Evolutionary conservation across 768 basidiomycete species (phyloP).

Genomic region (Phlegmacium glaucopus): DNA sequence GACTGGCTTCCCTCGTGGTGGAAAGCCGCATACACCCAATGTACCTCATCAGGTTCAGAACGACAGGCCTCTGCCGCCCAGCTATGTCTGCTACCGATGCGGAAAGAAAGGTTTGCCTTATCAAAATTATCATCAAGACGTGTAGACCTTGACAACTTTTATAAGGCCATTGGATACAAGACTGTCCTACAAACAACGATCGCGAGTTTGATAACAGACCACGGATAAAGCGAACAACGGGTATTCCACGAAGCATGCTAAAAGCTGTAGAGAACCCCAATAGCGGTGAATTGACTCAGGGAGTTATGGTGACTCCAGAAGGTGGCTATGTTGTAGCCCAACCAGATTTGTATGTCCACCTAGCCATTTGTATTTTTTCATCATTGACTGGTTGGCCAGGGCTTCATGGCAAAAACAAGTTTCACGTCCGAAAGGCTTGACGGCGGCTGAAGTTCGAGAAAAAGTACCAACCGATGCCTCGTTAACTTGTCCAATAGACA

Average conservation of each 20-base stretch:
- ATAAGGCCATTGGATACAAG: conserved; percentile 98
- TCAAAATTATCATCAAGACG: not conserved
- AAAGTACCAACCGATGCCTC: conserved; percentile 73
- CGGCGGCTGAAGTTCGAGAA: conserved; percentile 88
- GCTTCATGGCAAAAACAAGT: conserved; percentile 95
- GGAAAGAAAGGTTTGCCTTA: conserved; percentile 87
- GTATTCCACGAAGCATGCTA: conserved; percentile 96
- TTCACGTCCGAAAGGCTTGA: conserved; percentile 72
- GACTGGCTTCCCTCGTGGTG: conserved; percentile 57
- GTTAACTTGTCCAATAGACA: conserved; percentile 88
- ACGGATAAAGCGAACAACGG: conserved; percentile 95
- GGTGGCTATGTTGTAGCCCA: conserved; percentile 97
- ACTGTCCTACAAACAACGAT: conserved; percentile 97
- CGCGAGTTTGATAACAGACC: conserved; percentile 92
- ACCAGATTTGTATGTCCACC: conserved; percentile 80
- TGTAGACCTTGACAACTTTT: conserved; percentile 7
- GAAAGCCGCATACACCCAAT: conserved; percentile 44
- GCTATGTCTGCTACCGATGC: conserved; percentile 98
- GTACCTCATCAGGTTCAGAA: conserved; percentile 48
- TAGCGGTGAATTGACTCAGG: conserved; percentile 65
- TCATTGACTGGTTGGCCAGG: conserved; percentile 34
- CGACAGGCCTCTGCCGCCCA: conserved; percentile 83
- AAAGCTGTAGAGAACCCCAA: conserved; percentile 92
- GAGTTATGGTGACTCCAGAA: conserved; percentile 98
- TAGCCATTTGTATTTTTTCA: not conserved